Evolutionary conservation across 331 rosid species (phyloP), one percentile per base, ranked within the genome.

Genomic region (Phaseolus coccineus): DNA sequence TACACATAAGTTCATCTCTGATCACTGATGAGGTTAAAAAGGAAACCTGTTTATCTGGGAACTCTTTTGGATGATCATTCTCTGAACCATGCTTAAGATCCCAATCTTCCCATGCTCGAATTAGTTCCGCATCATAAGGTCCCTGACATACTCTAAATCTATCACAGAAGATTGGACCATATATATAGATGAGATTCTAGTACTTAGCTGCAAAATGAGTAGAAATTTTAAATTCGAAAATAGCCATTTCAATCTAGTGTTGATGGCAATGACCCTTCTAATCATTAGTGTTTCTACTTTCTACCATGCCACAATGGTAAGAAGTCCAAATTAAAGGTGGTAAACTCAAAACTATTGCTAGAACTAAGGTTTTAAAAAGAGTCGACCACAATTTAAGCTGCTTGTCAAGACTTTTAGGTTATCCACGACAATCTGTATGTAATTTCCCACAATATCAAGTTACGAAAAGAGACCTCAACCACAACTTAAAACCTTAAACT

Each of bases 61-160:
- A 96, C 48, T 80, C 90, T 76, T 82, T 81, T 5, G 98, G 99
- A 85, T 96, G 96, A 83, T 93, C 96, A 74, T 96, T 96, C 85
- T 93, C 97, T 16, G 97, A 96, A 70, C 77, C 84, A 81, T 88
- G 81, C 22, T 79, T 63, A 64, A 86, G 89, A 80, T 93, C 94
- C 98, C 97, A 93, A 63, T 79, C 85, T 82, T 93, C 96, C 99
- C 99, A 93, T 56, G 96, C 92, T 81, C 69, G 88, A 82, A 90
- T 85, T 75, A 96, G 85, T 31, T 86, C 77, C 31, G 78, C 44
- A 35, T 93, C 92, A 87, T 96, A 96, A 40, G 88, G 55, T 80
- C 99, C 94, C 87, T 90, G 93, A 71, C 99, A 96, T 51, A 96
- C 97, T 77, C 77, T 79, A 85, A 89, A 87, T 83, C 98, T 96